Percentiles rank a stretch among this genome's conserved stretches.
Evolutionary conservation across 2,329 filamentous ascomycete genomes (phyloP).

Genomic region (Epichloe scottii): DNA sequence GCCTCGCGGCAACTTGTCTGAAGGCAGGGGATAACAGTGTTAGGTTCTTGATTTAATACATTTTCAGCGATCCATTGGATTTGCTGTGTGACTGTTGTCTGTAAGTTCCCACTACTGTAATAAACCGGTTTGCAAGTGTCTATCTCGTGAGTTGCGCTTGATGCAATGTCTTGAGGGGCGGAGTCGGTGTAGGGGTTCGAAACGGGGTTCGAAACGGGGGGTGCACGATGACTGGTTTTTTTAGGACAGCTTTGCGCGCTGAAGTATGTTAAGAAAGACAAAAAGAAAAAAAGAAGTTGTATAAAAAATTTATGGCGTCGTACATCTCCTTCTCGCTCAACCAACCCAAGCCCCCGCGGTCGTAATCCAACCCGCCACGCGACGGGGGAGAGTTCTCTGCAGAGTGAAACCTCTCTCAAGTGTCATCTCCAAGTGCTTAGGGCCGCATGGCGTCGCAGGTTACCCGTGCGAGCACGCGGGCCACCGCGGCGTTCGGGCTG

Average conservation of each 20-base stretch:
- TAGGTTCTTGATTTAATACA: constrained; percentile 8
- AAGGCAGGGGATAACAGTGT: constrained; percentile 6
- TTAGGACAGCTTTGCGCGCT: no score
- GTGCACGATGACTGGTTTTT: neutral
- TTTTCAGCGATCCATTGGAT: neutral
- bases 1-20: constrained; percentile 34
- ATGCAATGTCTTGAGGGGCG: no score
- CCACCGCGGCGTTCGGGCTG: constrained; percentile 58
- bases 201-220: neutral
- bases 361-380: constrained; percentile 59
- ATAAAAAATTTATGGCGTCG: constrained; percentile 33
- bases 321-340: constrained; percentile 40
- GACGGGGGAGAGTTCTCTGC: constrained; percentile 60
- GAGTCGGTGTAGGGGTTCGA: neutral
- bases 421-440: constrained; percentile 55
- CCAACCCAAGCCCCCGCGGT: constrained; percentile 47
- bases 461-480: constrained; percentile 51
- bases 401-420: constrained; percentile 63
- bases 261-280: neutral
- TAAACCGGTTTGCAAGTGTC: no score
- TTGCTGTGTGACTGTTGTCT: neutral
- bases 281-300: constrained; percentile 10
- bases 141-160: no score
- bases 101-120: no score
- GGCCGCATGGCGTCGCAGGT: constrained; percentile 49